Percentiles rank a stretch among this genome's conserved stretches.
Conservation (phyloP, 1,284 basidiomycete species). For the Naganishia albida region DNA sequence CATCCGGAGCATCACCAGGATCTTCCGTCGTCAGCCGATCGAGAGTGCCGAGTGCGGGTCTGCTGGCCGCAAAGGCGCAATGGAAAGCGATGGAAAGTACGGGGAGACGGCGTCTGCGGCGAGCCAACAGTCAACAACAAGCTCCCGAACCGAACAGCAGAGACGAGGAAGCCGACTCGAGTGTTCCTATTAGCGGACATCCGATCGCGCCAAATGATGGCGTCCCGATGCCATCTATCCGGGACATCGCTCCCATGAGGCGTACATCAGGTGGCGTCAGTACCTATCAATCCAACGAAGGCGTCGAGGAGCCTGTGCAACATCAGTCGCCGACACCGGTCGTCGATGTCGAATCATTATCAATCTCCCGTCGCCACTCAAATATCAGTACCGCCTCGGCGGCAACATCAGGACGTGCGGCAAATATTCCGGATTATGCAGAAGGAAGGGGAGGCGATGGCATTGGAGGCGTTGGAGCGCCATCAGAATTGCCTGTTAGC, state of each 20-base stretch:
- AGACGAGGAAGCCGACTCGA: neutral
- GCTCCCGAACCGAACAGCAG: neutral
- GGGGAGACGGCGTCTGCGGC: constrained; percentile 13
- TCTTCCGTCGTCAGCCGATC: neutral
- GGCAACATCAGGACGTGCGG: neutral
- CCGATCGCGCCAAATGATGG: constrained; percentile 22
- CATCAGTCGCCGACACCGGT: neutral
- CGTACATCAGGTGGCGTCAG: constrained; percentile 3
- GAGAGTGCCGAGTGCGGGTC: constrained; percentile 24
- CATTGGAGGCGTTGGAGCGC: constrained; percentile 36
- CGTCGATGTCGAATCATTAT: constrained; percentile 8
- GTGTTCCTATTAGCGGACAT: constrained; percentile 21
- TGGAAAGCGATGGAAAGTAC: constrained; percentile 29
- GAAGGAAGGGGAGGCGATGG: constrained; percentile 39
- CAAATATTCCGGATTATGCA: constrained; percentile 39
- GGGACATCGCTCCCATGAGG: constrained; percentile 18
- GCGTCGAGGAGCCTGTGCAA: neutral
- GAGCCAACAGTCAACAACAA: constrained; percentile 13
- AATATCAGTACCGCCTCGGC: neutral
- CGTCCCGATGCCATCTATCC: constrained; percentile 25
- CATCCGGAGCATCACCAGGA: neutral
- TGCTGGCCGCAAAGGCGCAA: constrained; percentile 27
- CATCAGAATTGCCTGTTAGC: constrained; percentile 1
- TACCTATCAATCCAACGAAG: neutral
- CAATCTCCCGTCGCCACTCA: constrained; percentile 17